phyloP scores from a whole-genome alignment of 2,329 filamentous ascomycete genomes.

The Aspergillus oerlinghausenensis region DNA sequence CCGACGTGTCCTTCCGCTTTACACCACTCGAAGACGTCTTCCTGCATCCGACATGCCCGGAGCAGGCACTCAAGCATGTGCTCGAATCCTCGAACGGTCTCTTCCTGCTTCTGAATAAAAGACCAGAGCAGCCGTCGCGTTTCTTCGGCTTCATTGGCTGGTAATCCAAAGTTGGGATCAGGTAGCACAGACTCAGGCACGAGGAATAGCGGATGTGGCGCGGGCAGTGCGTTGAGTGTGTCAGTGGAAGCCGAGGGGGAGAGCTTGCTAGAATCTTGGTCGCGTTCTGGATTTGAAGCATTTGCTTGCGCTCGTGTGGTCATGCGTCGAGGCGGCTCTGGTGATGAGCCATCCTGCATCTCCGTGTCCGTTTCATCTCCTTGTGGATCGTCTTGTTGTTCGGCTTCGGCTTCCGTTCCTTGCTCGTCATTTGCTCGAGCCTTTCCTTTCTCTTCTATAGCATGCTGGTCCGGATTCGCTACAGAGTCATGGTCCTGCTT shows the following conservation, averaged over 20 bases:
- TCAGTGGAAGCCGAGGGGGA: constrained; percentile 26
- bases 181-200: constrained; percentile 48
- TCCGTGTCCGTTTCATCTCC: constrained; percentile 24
- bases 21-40: constrained; percentile 56
- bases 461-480: constrained; percentile 6
- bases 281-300: constrained; percentile 26
- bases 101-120: constrained; percentile 63
- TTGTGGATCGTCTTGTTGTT: constrained; percentile 9
- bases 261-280: constrained; percentile 19
- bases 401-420: constrained; percentile 1
- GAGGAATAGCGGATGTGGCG: constrained; percentile 54
- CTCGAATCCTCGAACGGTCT: constrained; percentile 55
- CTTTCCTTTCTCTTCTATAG: constrained; percentile 12
- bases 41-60: constrained; percentile 56
- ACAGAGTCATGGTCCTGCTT: constrained; percentile 2
- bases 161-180: constrained; percentile 54
- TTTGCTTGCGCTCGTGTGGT: constrained; percentile 44
- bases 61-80: constrained; percentile 54
- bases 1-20: constrained; percentile 61
- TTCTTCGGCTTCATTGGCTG: constrained; percentile 57
- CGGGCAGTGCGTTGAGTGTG: constrained; percentile 29
- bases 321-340: constrained; percentile 42
- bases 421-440: constrained; percentile 6
- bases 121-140: constrained; percentile 57
- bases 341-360: constrained; percentile 33